Percentiles rank a stretch among this genome's conserved stretches.
These are phyloP conservation scores for Arthrobotrys conoides DNA, from an alignment of 2,329 filamentous ascomycete genomes.

Conservation along the genomic window DNA sequence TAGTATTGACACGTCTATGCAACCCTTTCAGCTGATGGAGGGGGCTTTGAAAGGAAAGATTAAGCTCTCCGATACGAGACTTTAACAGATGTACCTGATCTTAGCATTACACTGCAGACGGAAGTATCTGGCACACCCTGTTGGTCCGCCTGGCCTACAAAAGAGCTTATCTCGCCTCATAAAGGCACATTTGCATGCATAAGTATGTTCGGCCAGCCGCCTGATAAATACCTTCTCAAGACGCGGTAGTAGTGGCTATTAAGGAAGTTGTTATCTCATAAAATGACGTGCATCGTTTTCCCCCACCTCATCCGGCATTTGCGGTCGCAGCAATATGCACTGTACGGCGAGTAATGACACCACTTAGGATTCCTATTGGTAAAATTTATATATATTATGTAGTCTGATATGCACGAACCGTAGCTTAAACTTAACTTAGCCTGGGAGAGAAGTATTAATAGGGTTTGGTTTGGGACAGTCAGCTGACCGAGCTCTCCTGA, in stretches of 20 bases:
- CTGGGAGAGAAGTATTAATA: background rate
- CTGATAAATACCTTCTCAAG: constrained; percentile 4
- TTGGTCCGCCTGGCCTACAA: constrained; percentile 14
- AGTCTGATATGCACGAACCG: constrained; percentile 17
- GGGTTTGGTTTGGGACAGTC: constrained; percentile 15
- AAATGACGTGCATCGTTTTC: constrained; percentile 30
- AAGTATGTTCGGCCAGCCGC: constrained; percentile 13
- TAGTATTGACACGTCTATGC: constrained; percentile 15
- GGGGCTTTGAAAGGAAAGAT: background rate
- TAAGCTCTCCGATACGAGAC: constrained; percentile 10
- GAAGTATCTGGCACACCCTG: background rate
- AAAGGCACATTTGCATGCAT: constrained; percentile 15
- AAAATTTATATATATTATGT: constrained; percentile 29
- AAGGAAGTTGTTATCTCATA: constrained; percentile 23
- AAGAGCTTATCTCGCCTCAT: constrained; percentile 27
- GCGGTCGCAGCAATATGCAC: constrained; percentile 25
- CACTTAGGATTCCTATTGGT: constrained; percentile 21
- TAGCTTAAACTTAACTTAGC: constrained; percentile 13
- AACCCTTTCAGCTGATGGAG: background rate
- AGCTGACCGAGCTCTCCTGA: constrained; percentile 24
- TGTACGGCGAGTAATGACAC: constrained; percentile 31
- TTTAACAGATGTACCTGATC: constrained; percentile 22
- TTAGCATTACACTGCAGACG: too few relatives aligned
- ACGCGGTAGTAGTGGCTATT: constrained; percentile 6
- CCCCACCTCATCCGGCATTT: constrained; percentile 31